A percentile compares a stretch with the other conserved stretches of the same genome.
Evolutionary conservation across 148 eudicot genomes (phyloP).

Genomic region (Bassia scoparia): DNA sequence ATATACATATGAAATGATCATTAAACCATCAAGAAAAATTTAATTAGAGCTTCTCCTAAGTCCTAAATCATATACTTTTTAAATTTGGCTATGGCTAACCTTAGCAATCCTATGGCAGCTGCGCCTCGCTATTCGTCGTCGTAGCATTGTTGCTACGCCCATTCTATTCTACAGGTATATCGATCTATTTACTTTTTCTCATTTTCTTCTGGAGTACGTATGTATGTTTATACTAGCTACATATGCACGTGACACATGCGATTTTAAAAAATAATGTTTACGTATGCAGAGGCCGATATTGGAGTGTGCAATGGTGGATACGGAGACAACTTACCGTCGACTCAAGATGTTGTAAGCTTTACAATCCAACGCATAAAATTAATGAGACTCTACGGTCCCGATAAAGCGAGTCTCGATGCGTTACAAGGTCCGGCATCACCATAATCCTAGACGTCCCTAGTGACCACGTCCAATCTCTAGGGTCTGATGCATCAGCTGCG

Average conservation of each 20-base stretch:
- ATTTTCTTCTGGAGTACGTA: neutral
- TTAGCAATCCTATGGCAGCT: neutral
- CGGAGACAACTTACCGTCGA: constrained; percentile 3
- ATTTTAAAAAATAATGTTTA: no score
- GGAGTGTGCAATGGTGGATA: constrained; percentile 9
- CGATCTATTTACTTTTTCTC: neutral
- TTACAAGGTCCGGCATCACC: constrained; percentile 20
- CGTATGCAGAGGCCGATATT: constrained; percentile 11
- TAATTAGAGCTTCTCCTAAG: no score
- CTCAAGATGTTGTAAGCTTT: constrained; percentile 15
- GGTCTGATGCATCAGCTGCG: neutral
- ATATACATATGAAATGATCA: no score
- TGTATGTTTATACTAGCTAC: no score
- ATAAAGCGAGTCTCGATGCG: constrained; percentile 7
- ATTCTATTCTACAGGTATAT: neutral
- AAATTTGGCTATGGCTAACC: no score
- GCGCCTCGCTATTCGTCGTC: neutral
- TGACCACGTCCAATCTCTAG: constrained; percentile 8
- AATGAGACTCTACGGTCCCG: constrained; percentile 22
- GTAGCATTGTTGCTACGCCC: neutral
- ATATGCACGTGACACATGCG: no score
- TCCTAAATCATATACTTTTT: no score
- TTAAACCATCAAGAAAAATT: no score
- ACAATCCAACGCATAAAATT: neutral
- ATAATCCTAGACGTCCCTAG: constrained; percentile 12